These are phyloP conservation scores for Exophiala sideris DNA, from an alignment of 2,329 filamentous ascomycete genomes.

Conservation along the genomic window DNA sequence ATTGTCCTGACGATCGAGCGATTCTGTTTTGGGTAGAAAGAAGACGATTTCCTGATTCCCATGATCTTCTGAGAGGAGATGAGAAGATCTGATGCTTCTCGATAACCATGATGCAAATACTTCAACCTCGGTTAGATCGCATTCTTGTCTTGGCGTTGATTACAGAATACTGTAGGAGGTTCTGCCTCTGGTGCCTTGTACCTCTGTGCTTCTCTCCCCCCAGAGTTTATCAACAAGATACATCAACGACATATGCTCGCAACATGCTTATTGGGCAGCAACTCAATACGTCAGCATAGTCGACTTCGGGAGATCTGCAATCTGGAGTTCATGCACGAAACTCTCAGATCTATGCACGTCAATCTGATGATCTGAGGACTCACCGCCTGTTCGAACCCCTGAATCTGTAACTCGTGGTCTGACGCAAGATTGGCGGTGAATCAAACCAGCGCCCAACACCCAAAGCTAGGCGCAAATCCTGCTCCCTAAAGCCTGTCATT, in stretches of 20 bases:
- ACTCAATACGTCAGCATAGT: neutral
- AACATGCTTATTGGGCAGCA: no score
- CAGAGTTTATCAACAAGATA: neutral
- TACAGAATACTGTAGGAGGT: no score
- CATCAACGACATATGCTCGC: no score
- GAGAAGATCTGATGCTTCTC: no score
- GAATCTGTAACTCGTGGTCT: conserved; percentile 9
- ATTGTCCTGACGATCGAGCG: conserved; percentile 16
- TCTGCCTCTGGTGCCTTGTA: neutral
- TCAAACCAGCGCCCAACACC: neutral
- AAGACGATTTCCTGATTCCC: no score
- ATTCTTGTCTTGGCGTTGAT: no score
- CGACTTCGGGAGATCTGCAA: conserved; percentile 6
- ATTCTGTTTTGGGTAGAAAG: no score
- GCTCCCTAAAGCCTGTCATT: neutral
- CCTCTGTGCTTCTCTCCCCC: neutral
- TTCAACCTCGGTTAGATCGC: no score
- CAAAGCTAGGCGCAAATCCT: neutral
- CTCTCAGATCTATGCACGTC: neutral
- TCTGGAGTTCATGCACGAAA: conserved; percentile 13
- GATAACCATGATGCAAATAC: no score
- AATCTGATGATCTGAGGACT: neutral
- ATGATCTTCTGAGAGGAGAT: no score
- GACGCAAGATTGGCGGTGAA: conserved; percentile 24
- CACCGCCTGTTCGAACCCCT: conserved; percentile 13